These are phyloP conservation scores for Fragaria vesca DNA, from an alignment of 306 rosid species.

Conservation along the genomic window DNA sequence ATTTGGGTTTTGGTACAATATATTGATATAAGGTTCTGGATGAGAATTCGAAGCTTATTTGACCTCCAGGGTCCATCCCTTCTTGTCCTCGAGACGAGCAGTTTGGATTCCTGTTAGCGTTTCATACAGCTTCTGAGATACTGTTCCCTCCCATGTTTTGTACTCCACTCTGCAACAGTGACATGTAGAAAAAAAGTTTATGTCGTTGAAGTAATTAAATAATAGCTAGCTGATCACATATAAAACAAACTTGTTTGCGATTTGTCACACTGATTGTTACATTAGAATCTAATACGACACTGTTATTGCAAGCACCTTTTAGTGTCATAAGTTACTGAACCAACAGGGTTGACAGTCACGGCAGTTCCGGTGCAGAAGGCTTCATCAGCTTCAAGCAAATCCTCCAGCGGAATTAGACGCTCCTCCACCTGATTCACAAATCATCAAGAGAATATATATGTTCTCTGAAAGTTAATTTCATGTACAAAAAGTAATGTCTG, in stretches of 20 bases:
- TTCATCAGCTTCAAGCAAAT: constrained; percentile 54
- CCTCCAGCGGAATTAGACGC: constrained; percentile 41
- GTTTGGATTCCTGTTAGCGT: constrained; percentile 51
- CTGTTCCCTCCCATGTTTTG: constrained; percentile 43
- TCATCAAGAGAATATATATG: no score
- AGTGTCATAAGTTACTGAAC: constrained; percentile 26
- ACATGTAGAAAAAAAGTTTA: not conserved
- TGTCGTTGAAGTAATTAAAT: no score
- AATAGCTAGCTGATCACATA: no score
- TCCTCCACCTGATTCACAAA: constrained; percentile 33
- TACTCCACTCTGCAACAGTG: constrained; percentile 39
- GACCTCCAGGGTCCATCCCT: constrained; percentile 44
- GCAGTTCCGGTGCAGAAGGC: constrained; percentile 74
- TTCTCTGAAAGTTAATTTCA: no score
- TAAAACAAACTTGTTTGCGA: no score
- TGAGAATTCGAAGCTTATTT: constrained; percentile 2
- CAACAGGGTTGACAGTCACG: constrained; percentile 40
- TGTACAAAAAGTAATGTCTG: no score
- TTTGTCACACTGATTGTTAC: no score
- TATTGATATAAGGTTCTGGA: no score
- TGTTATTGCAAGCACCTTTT: constrained; percentile 1
- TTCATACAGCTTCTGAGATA: constrained; percentile 35
- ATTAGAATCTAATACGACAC: no score
- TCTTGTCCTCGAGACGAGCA: constrained; percentile 45
- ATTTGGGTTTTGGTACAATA: no score